A percentile compares a stretch with the other conserved stretches of the same genome.
Evolutionary conservation across 768 basidiomycete genomes (phyloP).

Genomic region (Boletus edulis): DNA sequence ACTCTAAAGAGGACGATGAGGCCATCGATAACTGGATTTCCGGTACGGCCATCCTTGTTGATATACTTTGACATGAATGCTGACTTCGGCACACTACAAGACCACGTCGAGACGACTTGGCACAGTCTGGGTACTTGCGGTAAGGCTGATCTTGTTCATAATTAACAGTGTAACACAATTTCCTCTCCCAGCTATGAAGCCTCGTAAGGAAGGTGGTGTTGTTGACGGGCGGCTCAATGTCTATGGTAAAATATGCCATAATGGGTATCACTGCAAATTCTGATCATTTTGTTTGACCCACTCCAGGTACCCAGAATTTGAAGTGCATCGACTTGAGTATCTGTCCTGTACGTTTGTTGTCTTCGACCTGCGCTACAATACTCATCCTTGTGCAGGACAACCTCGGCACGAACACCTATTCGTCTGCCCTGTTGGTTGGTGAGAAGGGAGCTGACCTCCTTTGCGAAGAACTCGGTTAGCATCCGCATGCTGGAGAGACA

Average conservation of each 20-base stretch:
- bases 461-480: conserved; percentile 60
- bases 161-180: background rate
- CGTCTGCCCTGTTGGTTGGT: conserved; percentile 64
- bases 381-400: conserved; percentile 47
- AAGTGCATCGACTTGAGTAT: conserved; percentile 69
- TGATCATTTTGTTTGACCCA: too few species aligned
- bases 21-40: conserved; percentile 69
- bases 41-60: conserved; percentile 14
- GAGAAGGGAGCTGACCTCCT: conserved; percentile 67
- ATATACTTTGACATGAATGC: background rate
- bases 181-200: conserved; percentile 50
- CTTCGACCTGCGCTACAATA: background rate
- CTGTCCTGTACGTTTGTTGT: conserved; percentile 51
- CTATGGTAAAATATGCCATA: conserved; percentile 23
- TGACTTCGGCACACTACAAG: conserved; percentile 7
- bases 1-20: conserved; percentile 64
- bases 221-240: conserved; percentile 63
- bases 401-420: conserved; percentile 71
- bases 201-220: conserved; percentile 52
- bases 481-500: background rate
- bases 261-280: too few species aligned
- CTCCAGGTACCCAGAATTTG: conserved; percentile 55
- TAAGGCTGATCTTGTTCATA: background rate
- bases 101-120: conserved; percentile 78
- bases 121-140: conserved; percentile 58